phyloP scores from a whole-genome alignment of 1,284 basidiomycete genomes.

The Tylopilus orsonianus region DNA sequence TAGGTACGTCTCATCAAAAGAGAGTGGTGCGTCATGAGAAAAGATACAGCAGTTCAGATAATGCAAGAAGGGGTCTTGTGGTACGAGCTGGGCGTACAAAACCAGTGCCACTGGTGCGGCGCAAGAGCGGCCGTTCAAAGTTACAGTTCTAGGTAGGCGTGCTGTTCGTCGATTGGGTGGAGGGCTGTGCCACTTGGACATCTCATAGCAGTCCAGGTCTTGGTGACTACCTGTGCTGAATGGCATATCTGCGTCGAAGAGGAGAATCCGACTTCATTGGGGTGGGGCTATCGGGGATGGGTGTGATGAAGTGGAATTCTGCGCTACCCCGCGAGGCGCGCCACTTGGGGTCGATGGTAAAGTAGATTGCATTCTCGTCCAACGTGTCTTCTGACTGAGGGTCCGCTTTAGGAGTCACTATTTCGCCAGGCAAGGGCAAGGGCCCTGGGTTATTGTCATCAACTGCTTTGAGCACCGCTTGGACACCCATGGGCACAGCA shows the following conservation, averaged over 20 bases:
- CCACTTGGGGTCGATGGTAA: slow-evolving; percentile 28
- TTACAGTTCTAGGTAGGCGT: slow-evolving; percentile 21
- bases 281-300: slow-evolving; percentile 20
- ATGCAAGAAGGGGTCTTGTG: neutral
- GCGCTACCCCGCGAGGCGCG: slow-evolving; percentile 24
- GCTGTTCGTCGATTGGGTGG: slow-evolving; percentile 25
- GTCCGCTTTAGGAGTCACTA: neutral
- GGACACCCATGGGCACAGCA: neutral
- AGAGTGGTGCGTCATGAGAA: slow-evolving; percentile 3
- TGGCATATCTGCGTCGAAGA: slow-evolving; percentile 19
- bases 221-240: neutral
- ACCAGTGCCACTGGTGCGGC: slow-evolving; percentile 1
- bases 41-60: neutral
- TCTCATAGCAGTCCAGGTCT: neutral
- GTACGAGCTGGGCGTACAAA: neutral
- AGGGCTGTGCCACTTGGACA: slow-evolving; percentile 3
- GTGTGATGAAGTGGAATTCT: slow-evolving; percentile 27
- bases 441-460: neutral
- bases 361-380: slow-evolving; percentile 29
- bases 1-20: slow-evolving; percentile 12
- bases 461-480: neutral
- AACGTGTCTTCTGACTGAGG: slow-evolving; percentile 7
- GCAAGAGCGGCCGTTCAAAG: slow-evolving; percentile 11
- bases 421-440: neutral
- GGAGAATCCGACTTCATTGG: slow-evolving; percentile 26